These are phyloP conservation scores for Oidiodendron maius DNA, from an alignment of 495 filamentous ascomycete genomes.

Conservation along the genomic window DNA sequence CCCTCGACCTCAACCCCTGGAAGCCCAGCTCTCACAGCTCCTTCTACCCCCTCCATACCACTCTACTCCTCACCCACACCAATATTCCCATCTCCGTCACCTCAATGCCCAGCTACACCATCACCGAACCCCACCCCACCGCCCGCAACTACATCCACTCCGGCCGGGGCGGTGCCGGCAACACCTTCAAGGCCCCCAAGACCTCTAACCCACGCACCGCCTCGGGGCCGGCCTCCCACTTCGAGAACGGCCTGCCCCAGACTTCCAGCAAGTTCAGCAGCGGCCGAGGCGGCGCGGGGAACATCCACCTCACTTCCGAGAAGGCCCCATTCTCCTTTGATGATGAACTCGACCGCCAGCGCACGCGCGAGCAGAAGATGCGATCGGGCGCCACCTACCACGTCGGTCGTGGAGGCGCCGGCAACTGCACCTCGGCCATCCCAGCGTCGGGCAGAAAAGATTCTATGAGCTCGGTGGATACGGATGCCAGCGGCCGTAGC, in stretches of 20 bases:
- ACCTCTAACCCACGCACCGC: conserved; percentile 41
- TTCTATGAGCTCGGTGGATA: conserved; percentile 6
- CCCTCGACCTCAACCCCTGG: neutral
- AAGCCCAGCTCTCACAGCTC: neutral
- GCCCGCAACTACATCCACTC: conserved; percentile 63
- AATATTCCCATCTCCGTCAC: too few species aligned
- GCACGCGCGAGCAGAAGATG: conserved; percentile 53
- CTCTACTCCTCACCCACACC: neutral
- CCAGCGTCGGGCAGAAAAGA: conserved; percentile 9
- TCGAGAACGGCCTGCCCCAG: conserved; percentile 30
- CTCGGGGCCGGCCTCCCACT: conserved; percentile 46
- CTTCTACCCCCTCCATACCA: neutral
- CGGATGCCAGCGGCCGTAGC: conserved; percentile 2
- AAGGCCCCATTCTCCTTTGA: conserved; percentile 83
- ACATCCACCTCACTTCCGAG: conserved; percentile 59
- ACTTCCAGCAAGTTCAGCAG: conserved; percentile 57
- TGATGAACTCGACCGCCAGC: conserved; percentile 73
- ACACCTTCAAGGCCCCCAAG: conserved; percentile 67
- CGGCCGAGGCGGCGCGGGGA: conserved; percentile 88
- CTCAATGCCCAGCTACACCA: conserved; percentile 44
- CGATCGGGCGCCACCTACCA: conserved; percentile 64
- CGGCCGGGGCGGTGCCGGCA: conserved; percentile 86
- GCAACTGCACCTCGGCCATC: conserved; percentile 47
- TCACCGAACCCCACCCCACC: conserved; percentile 78
- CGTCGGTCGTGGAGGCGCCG: conserved; percentile 83